phyloP scores from a whole-genome alignment of 306 rosid species.

The Phaseolus lunatus region DNA sequence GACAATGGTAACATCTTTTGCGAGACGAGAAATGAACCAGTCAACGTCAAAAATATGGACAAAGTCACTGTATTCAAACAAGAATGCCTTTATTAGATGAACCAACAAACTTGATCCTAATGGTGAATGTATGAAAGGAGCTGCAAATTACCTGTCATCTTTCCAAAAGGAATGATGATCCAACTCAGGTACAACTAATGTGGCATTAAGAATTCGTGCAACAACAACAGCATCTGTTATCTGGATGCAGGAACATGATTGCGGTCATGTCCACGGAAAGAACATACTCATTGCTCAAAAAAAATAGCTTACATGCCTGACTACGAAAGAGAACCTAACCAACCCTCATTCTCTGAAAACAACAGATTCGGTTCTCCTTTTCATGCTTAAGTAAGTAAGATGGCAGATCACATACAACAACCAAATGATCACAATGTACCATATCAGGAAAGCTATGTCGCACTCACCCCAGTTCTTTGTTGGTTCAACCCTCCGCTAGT shows the following conservation, averaged over 20 bases:
- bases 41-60: conserved; percentile 82
- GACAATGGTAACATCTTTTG: conserved; percentile 86
- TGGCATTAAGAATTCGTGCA: conserved; percentile 97
- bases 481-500: conserved; percentile 98
- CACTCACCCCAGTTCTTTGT: conserved; percentile 96
- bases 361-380: conserved; percentile 3
- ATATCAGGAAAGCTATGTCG: conserved; percentile 31
- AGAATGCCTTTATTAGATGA: conserved; percentile 32
- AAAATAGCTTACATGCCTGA: neutral
- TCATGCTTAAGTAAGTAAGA: conserved; percentile 17
- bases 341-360: conserved; percentile 34
- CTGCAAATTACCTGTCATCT: conserved; percentile 75
- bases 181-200: conserved; percentile 94
- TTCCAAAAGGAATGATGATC: conserved; percentile 97
- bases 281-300: neutral
- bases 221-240: conserved; percentile 98
- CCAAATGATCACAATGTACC: conserved; percentile 13
- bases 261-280: conserved; percentile 45
- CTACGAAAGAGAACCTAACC: conserved; percentile 31
- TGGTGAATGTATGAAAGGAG: conserved; percentile 29
- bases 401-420: conserved; percentile 11
- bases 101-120: conserved; percentile 33
- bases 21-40: conserved; percentile 90
- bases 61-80: conserved; percentile 74
- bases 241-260: conserved; percentile 57